Evolutionary conservation across 306 rosid genomes (phyloP).

Genomic region (Cucurbita moschata): DNA sequence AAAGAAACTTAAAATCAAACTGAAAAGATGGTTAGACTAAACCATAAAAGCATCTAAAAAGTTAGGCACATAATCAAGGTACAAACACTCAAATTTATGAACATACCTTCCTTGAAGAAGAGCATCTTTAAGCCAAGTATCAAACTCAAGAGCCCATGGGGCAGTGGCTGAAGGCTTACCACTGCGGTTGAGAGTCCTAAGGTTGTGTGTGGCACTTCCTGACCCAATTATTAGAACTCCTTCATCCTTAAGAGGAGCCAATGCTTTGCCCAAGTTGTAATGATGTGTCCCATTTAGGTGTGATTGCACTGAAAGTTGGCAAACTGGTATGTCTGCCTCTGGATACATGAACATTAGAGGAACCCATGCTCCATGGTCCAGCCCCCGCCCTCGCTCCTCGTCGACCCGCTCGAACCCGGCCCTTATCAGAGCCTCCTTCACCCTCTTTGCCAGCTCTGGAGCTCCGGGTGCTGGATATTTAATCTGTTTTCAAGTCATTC

Average conservation of each 20-base stretch:
- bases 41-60: too few relatives aligned
- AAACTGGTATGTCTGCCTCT: constrained; percentile 64
- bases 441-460: constrained; percentile 46
- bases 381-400: constrained; percentile 52
- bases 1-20: too few relatives aligned
- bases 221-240: constrained; percentile 68
- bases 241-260: constrained; percentile 66
- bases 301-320: constrained; percentile 67
- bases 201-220: constrained; percentile 70
- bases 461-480: constrained; percentile 88
- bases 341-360: constrained; percentile 80
- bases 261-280: constrained; percentile 51
- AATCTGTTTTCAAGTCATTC: constrained; percentile 11
- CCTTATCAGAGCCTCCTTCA: constrained; percentile 38
- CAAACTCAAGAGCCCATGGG: constrained; percentile 71
- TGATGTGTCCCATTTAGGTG: constrained; percentile 39
- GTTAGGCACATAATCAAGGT: too few relatives aligned
- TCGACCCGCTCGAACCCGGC: constrained; percentile 37
- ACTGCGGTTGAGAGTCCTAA: constrained; percentile 13
- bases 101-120: constrained; percentile 44
- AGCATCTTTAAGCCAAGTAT: constrained; percentile 55
- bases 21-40: too few relatives aligned
- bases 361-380: constrained; percentile 90
- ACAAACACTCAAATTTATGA: too few relatives aligned
- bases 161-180: neutral